Evolutionary conservation across 176 grass and related monocot species (phyloP), one percentile per base, ranked within the genome.

Genomic region (Pharus latifolius): DNA sequence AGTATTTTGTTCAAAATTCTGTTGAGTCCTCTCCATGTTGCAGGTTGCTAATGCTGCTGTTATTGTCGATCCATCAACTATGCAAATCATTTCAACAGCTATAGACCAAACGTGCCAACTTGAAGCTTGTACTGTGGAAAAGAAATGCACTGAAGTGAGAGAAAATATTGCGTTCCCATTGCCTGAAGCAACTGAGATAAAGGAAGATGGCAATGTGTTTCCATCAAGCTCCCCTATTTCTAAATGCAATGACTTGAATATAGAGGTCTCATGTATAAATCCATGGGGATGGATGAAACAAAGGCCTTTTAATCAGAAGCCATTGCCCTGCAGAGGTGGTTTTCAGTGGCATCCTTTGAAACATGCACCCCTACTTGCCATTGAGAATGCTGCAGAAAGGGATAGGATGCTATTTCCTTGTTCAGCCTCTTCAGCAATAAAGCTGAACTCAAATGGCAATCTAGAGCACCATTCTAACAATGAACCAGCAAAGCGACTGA

Each of bases 321-420:
- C 65, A 47, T 47, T 74, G 70, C 57, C 70, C 9, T 24, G 23
- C 66, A 43, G 59, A 37, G 83, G 46, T 48, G 69, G 57, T 61
- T 79, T 78, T 77, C 50, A 51, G 6, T 98, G 94, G 94, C 89
- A 98, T 88, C 94, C 94, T 60, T 55, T 98, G 25, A 83, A 38
- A 56, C 89, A 98, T 81, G 94, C 94, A 44, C 78, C 87, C 54
- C 47, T 93, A 49, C 84, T 85, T 98, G 94, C 89, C 11, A 98
- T 93, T 83, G 89, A 91, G 76, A 98, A 79, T 67, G 83, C 94
- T 6, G 78, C 87, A 20, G 62, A 20, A 33, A 92, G 89, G 75
- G 94, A 98, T 83, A 79, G 74, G 66, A 24, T 49, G 33, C 1
- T 81, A 47, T 98, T 83, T 41, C 82, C 78, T 78, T 56, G 78